Base-by-base conservation (phyloP, 345 rosid genomes). In the Trapa incisa region DNA sequence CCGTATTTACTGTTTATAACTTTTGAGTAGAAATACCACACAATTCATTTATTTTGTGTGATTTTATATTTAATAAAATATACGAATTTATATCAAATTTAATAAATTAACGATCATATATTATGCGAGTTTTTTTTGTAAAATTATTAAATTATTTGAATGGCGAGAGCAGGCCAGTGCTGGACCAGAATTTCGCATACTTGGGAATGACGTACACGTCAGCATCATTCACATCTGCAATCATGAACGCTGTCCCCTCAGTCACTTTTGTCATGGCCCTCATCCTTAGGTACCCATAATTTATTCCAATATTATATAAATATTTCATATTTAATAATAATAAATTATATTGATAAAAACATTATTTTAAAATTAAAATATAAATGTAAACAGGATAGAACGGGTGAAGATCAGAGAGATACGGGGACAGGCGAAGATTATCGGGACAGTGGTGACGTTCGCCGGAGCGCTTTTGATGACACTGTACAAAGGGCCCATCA, bases 201-300 rank as follows among this genome's bases (percentile, higher is more conserved):
- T 69, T 84, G 72, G 92, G 89, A 47, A 89, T 89, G 83, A 76
- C 81, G 47, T 85, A 76, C 71, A 83, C 96, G 50, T 86, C 95
- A 15, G 88, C 96, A 10, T 68, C 95, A 32, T 89, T 76, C 64
- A 45, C 88, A 38, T 89, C 93, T 36, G 92, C 95, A 10, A 80
- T 86, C 0, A 84, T 84, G 92, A 92, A 92, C 50, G 85, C 89
- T 29, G 88, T 87, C 70, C 89, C 96, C 41, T 85, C 94, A 2
- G 72, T 89, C 42, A 92, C 98, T 61, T 89, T 87, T 60, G 63
- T 86, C 37, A 84, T 89, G 16, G 91, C 91, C 47, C 60, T 81
- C 35, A 77, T 89, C 73, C 33, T 85, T 33, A 71, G 88, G 96
- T 89, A 76, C 78, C 16, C 17, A 41, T 41, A 0, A 45, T 64